These are phyloP conservation scores for Trametes sp. DNA, from an alignment of 1,284 basidiomycete species.

Conservation along the genomic window DNA sequence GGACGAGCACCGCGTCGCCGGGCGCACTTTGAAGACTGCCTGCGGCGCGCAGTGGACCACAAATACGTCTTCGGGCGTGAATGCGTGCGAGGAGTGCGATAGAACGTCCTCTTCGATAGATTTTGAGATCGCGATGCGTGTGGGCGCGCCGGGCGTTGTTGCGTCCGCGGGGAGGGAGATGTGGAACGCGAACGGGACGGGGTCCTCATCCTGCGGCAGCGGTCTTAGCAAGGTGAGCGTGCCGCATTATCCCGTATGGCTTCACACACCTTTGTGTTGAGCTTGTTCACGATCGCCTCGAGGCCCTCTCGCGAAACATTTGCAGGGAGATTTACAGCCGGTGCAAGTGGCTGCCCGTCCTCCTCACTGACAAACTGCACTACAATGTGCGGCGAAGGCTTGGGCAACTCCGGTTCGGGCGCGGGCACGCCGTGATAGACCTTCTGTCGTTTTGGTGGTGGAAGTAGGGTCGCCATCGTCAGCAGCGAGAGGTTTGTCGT, in stretches of 20 bases:
- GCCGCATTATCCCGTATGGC: not conserved
- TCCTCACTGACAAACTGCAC: slow-evolving; percentile 93
- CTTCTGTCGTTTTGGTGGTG: slow-evolving; percentile 87
- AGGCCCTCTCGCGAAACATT: slow-evolving; percentile 86
- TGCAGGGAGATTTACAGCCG: slow-evolving; percentile 87
- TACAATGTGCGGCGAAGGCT: slow-evolving; percentile 73
- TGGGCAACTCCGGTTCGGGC: slow-evolving; percentile 63
- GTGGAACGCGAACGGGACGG: slow-evolving; percentile 90
- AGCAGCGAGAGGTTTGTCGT: slow-evolving; percentile 12
- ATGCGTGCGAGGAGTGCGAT: slow-evolving; percentile 70
- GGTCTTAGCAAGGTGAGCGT: not conserved
- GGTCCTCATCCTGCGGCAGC: slow-evolving; percentile 74
- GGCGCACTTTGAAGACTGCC: slow-evolving; percentile 94
- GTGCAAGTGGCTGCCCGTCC: slow-evolving; percentile 81
- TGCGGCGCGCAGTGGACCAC: slow-evolving; percentile 92
- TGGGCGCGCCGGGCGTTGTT: slow-evolving; percentile 63
- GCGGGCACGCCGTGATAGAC: slow-evolving; percentile 77
- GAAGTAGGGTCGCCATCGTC: slow-evolving; percentile 81
- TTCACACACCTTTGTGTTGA: slow-evolving; percentile 70
- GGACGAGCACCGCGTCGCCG: slow-evolving; percentile 92
- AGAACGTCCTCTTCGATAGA: slow-evolving; percentile 86
- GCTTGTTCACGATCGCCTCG: slow-evolving; percentile 86
- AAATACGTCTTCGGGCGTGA: slow-evolving; percentile 89
- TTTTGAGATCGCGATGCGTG: slow-evolving; percentile 80
- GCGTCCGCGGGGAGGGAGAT: slow-evolving; percentile 70